Percentiles rank a stretch among this genome's conserved stretches.
Conservation (phyloP, 164 flowering plant genomes). For the Nymphaea colorata region DNA sequence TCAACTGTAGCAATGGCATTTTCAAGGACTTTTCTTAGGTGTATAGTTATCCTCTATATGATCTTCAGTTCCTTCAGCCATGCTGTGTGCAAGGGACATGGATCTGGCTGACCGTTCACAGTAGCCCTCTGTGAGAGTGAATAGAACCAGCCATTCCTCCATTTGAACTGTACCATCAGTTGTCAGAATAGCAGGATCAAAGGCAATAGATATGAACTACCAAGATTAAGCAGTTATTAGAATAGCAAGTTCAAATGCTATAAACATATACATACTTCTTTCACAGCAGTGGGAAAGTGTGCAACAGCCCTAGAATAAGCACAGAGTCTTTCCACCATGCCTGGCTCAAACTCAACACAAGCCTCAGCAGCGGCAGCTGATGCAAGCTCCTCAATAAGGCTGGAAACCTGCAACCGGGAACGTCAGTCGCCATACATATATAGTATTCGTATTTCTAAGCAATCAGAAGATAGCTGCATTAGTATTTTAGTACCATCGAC, state of each 20-base stretch:
- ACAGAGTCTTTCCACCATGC: slow-evolving; percentile 57
- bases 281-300: slow-evolving; percentile 93
- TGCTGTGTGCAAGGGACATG: slow-evolving; percentile 81
- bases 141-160: slow-evolving; percentile 72
- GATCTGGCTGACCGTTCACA: slow-evolving; percentile 41
- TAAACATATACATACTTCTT: slow-evolving; percentile 44
- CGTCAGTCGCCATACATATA: not conserved
- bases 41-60: slow-evolving; percentile 17
- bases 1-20: too few species aligned
- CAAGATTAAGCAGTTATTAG: too few species aligned
- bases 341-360: slow-evolving; percentile 17
- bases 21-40: too few species aligned
- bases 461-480: too few species aligned
- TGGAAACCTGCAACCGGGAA: slow-evolving; percentile 45
- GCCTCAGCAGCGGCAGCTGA: slow-evolving; percentile 77
- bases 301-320: slow-evolving; percentile 93
- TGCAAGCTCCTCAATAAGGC: slow-evolving; percentile 77
- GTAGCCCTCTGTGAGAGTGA: slow-evolving; percentile 63
- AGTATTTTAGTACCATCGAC: too few species aligned
- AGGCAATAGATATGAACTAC: too few species aligned
- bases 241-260: not conserved
- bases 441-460: too few species aligned
- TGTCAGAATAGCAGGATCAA: too few species aligned
- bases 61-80: slow-evolving; percentile 85
- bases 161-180: slow-evolving; percentile 55